Base-by-base conservation (phyloP, 371 early-diverging fungal species). In the Actinomucor elegans region DNA sequence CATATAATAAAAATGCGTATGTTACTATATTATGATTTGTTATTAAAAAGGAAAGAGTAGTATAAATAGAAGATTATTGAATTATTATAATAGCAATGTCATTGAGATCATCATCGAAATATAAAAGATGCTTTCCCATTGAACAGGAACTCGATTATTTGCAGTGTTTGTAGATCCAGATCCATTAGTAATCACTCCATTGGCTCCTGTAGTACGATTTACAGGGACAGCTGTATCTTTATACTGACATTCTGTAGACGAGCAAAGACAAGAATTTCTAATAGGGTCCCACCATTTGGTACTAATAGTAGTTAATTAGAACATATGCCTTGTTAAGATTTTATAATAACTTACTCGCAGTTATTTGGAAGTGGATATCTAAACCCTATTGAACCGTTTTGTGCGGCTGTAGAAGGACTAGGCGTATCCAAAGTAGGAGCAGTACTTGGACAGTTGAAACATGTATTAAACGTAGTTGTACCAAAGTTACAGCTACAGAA, bases 211-310 rank as follows among this genome's bases (percentile, higher is more conserved):
- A 5, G 54, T 55, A 5, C 46, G 53, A 9, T 63, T 57, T 0
- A 62, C 62, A 17, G 55, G 51, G 18, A 77, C 65, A 20, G 75
- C 70, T 0, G 73, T 73, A 50, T 78, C 80, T 41, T 78, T 78
- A 41, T 72, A 78, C 36, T 69, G 68, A 37, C 79, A 80, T 4
- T 66, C 52, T 10, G 70, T 67, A 7, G 70, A 64, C 6, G 68
- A 62, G 56, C 82, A 81, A 10, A 74, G 57, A 52, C 84, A 84
- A 10, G 41, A 54, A 29, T 77, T 73, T 14, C 59, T 72, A 31
- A 77, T 66, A 21, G 89, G 88, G 48, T 89, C 87, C 87, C 87
- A 89, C 83, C 83, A 87, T 40, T 79, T 69, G 21, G 81, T 80
- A 29, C 74, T 73, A 51, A n/a, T n/a, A n/a, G n/a, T n/a, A n/a